Evolutionary conservation across 352 stramenopile genomes (phyloP), one percentile per base, ranked within the genome.

Genomic region (Pythium dissotocum): DNA sequence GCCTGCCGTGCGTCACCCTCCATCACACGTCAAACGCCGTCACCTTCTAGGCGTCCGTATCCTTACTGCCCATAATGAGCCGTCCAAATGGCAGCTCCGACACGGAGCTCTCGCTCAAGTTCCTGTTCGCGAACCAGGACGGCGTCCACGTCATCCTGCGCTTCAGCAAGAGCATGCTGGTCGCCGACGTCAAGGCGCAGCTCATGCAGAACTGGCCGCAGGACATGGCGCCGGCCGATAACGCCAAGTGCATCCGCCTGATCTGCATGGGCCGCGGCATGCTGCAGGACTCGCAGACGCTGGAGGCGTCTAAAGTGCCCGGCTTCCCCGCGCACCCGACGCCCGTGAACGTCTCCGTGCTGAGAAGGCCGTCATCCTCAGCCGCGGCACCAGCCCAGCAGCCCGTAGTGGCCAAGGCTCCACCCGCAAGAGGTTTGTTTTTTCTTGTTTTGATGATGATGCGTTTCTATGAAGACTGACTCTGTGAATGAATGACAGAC

Each of bases 191-290:
- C 64, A 95, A 94, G 78, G 61, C 61, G 24, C 67, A 85, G 60
- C 77, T 95, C 49, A 80, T 91, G 76, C 69, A 70, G 32, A 83
- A 80, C 44, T 95, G 88, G 88, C 88, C 88, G 1, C 26, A 52
- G 91, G 85, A 70, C 46, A 73, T 93, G 55, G 44, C 76, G 16
- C 73, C 80, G 8, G 71, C 76, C 0, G 77, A 90, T 1, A 72
- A 87, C 61, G 57, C 73, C 58, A 90, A 86, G 67, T 78, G 79
- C 65, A 77, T 98, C 56, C 79, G 95, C 0, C 78, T 98, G 35
- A 98, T 98, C 69, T 98, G 95, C 66, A 98, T 98, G 95, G 95
- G 95, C 7, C 90, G 96, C 56, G 94, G 93, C 16, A 88, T 98
- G 65, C 73, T 98, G 40, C 90, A 96, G 70, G 93, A 98, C 65